These are phyloP conservation scores for Hanseniaspora lindneri DNA, from an alignment of 805 yeast species.

Conservation along the genomic window DNA sequence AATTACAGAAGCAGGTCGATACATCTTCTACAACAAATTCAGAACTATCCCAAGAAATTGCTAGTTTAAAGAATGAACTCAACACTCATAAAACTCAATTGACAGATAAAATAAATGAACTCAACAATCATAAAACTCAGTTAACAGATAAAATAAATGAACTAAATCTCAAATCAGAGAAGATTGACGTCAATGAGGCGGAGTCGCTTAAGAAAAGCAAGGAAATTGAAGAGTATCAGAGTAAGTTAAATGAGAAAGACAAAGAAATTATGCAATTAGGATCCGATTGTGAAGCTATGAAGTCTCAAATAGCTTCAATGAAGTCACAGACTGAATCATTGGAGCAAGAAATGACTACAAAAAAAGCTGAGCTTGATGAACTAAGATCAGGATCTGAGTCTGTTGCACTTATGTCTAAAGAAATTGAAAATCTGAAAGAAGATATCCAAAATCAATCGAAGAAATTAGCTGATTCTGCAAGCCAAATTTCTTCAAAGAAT, in stretches of 20 bases:
- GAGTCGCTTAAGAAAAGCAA: not conserved
- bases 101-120: too few species aligned
- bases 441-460: slow-evolving; percentile 5
- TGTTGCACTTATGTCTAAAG: not conserved
- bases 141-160: too few species aligned
- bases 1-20: not conserved
- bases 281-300: too few species aligned
- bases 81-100: too few species aligned
- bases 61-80: slow-evolving; percentile 1
- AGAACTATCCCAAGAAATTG: slow-evolving; percentile 1
- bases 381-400: slow-evolving; percentile 13
- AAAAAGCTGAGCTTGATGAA: slow-evolving; percentile 6
- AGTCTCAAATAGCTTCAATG: not conserved
- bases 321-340: not conserved
- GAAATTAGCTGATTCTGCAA: not conserved
- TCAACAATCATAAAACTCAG: too few species aligned
- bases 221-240: not conserved
- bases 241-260: not conserved
- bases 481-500: not conserved
- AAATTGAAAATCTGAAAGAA: not conserved
- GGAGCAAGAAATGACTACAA: not conserved
- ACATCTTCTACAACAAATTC: not conserved
- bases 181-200: too few species aligned
- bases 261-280: not conserved
- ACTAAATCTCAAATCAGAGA: too few species aligned